Base-by-base conservation (phyloP, 2,329 filamentous ascomycete genomes). In the Ophiostoma ips region DNA sequence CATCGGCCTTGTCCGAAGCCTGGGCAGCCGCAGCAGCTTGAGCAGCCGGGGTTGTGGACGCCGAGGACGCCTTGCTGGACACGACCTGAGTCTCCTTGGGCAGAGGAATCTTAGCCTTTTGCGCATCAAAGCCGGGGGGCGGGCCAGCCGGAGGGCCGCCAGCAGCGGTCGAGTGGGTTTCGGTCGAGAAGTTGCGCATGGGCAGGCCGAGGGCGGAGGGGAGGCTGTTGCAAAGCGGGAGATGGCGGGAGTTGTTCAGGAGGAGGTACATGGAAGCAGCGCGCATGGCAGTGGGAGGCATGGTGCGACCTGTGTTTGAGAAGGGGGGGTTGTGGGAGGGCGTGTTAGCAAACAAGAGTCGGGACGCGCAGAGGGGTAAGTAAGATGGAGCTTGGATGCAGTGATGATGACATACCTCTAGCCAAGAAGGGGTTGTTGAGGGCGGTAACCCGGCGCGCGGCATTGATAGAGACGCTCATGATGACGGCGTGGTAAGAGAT, bases 91-190 rank as follows among this genome's bases (percentile, higher is more conserved):
- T 59, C 50, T 83, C 77, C 60, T 78, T 77, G 2, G 79, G 68
- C 45, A 92, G 70, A 12, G 88, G 85, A 63, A 88, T 90, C 76
- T 88, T 90, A 58, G 89, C 89, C 69, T 87, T 75, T 61, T 90
- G 82, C n/a, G 85, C 72, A 63, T 92, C 89, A 72, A 95, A 95
- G 28, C 89, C 89, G 13, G 88, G 89, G 51, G 89, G 89, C 41
- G 87, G 89, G 46, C 77, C 81, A 50, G 74, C 71, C 48, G 75
- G 69, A 34, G 66, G 65, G 24, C 67, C 58, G 50, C 53, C 49
- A 13, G 71, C 67, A 49, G 72, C 64, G n/a, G n/a, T n/a, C 50
- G 70, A 69, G 62, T 79, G 76, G 55, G 76, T 72, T 52, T 81
- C 76, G 58, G 79, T 83, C 44, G 73, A 71, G 58, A 80, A 67